Evolutionary conservation across 768 basidiomycete species (phyloP).

Genomic region (Mycena filopes): DNA sequence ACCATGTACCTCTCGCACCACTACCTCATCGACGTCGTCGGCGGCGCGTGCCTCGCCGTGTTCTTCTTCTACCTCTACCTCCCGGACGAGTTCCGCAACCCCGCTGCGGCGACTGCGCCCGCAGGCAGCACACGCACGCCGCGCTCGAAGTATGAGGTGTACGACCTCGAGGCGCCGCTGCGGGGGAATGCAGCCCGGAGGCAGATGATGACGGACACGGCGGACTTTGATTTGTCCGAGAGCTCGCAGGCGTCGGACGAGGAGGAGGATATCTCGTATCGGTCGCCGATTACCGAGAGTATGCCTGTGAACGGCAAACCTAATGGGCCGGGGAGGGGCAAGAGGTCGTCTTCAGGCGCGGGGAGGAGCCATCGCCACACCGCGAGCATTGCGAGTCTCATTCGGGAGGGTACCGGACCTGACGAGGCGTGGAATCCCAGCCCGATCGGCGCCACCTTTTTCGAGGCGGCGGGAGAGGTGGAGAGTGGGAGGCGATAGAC

Average conservation of each 20-base stretch:
- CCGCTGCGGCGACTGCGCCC: slow-evolving; percentile 62
- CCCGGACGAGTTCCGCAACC: slow-evolving; percentile 78
- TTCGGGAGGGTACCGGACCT: slow-evolving; percentile 75
- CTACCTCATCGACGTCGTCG: slow-evolving; percentile 98
- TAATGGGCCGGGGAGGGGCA: slow-evolving; percentile 32
- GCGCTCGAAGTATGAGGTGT: slow-evolving; percentile 77
- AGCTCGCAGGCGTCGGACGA: slow-evolving; percentile 67
- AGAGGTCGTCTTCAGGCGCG: slow-evolving; percentile 34
- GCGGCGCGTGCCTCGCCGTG: slow-evolving; percentile 90
- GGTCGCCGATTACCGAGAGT: slow-evolving; percentile 64
- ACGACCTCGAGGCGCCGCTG: slow-evolving; percentile 75
- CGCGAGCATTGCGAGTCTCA: slow-evolving; percentile 85
- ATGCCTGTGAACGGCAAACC: slow-evolving; percentile 38
- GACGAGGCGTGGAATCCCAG: slow-evolving; percentile 89
- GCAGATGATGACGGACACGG: slow-evolving; percentile 51
- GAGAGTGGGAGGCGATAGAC: slow-evolving; percentile 32
- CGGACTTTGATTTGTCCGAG: slow-evolving; percentile 67
- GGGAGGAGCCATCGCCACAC: slow-evolving; percentile 76
- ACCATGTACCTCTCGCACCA: slow-evolving; percentile 99
- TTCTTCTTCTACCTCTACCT: slow-evolving; percentile 90
- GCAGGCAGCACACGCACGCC: slow-evolving; percentile 45
- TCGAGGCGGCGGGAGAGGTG: slow-evolving; percentile 55
- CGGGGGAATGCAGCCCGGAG: slow-evolving; percentile 33
- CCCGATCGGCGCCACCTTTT: slow-evolving; percentile 58
- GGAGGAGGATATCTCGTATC: slow-evolving; percentile 77